These are phyloP conservation scores for Microstroma glucosiphilum DNA, from an alignment of 1,284 basidiomycete species.

Conservation along the genomic window DNA sequence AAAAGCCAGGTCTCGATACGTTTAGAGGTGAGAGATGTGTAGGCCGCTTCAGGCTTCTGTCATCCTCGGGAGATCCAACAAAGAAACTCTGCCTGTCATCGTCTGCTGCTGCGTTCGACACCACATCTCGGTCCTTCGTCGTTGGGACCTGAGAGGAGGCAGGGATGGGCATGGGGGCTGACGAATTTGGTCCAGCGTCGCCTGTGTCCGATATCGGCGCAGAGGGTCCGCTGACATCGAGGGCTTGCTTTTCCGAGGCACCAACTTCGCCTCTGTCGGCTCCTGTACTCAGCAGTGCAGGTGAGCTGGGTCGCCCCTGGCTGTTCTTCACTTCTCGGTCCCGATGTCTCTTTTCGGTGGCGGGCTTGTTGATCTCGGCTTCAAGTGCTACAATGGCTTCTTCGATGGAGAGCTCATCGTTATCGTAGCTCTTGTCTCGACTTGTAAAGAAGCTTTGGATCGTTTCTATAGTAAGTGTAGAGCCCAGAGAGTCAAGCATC, in stretches of 20 bases:
- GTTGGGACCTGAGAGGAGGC: not conserved
- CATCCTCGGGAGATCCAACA: too few species aligned
- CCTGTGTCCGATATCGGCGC: slow-evolving; percentile 15
- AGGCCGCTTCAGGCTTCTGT: not conserved
- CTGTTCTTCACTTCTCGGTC: not conserved
- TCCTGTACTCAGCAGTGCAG: not conserved
- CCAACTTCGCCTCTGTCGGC: not conserved
- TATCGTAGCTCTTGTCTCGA: slow-evolving; percentile 61
- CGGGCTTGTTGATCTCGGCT: slow-evolving; percentile 32
- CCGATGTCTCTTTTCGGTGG: slow-evolving; percentile 22
- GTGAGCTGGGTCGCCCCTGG: not conserved
- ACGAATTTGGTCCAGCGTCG: not conserved
- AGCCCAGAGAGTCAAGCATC: slow-evolving; percentile 96
- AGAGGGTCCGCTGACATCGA: slow-evolving; percentile 28
- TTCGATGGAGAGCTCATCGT: slow-evolving; percentile 70
- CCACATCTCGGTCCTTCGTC: not conserved
- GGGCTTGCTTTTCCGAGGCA: not conserved
- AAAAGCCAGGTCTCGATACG: not conserved
- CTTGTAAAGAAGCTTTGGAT: slow-evolving; percentile 58
- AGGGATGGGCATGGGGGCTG: not conserved
- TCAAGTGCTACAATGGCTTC: slow-evolving; percentile 54
- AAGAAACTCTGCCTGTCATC: not conserved
- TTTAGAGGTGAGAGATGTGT: not conserved
- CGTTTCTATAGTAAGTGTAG: slow-evolving; percentile 75
- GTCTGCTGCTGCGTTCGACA: not conserved